Conservation (phyloP, 495 filamentous ascomycete species). For the Choiromyces venosus region DNA sequence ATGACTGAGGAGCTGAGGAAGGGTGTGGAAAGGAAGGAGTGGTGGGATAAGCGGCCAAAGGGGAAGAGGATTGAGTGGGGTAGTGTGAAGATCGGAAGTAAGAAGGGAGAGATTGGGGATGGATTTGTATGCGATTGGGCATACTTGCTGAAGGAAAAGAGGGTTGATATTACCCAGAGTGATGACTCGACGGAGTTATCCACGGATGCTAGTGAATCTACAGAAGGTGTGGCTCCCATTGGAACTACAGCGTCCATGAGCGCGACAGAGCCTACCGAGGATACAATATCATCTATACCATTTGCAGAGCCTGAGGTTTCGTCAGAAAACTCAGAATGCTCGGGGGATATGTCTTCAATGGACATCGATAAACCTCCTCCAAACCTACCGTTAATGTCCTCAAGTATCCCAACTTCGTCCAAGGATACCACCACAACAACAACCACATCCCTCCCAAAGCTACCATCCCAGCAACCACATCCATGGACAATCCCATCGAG, state of each 20-base stretch:
- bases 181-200: not conserved
- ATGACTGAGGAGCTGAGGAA: constrained; percentile 68
- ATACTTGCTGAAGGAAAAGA: constrained; percentile 47
- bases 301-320: not conserved
- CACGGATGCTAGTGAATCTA: not conserved
- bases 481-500: constrained; percentile 36
- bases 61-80: constrained; percentile 73
- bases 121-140: constrained; percentile 91
- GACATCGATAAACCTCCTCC: constrained; percentile 20
- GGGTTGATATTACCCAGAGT: constrained; percentile 8
- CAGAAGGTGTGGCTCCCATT: not conserved
- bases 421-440: constrained; percentile 42
- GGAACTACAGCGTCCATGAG: not conserved
- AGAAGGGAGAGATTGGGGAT: constrained; percentile 75
- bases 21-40: constrained; percentile 54
- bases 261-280: not conserved
- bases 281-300: not conserved
- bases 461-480: constrained; percentile 28
- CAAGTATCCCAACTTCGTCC: constrained; percentile 1
- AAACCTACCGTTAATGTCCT: not conserved
- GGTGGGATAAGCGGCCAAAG: constrained; percentile 76
- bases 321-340: constrained; percentile 13
- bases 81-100: constrained; percentile 67
- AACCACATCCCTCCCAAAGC: constrained; percentile 33
- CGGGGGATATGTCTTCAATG: constrained; percentile 1